Evolutionary conservation across 1,284 basidiomycete genomes (phyloP).

Genomic region (Rhodotorula sp.): DNA sequence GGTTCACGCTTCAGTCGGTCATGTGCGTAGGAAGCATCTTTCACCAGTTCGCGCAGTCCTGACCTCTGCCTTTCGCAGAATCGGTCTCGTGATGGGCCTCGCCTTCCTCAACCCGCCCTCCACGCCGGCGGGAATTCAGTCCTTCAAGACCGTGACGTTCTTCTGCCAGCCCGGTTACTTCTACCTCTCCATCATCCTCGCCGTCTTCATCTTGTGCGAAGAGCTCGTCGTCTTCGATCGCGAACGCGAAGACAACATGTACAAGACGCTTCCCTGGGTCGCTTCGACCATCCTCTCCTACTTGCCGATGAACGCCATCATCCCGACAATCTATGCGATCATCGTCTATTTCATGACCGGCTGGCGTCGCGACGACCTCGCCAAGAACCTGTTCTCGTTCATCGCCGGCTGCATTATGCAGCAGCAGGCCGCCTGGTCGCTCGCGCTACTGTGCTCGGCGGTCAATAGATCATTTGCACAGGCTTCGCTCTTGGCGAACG

Average conservation of each 20-base stretch:
- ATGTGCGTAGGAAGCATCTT: slow-evolving; percentile 36
- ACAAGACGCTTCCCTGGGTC: slow-evolving; percentile 49
- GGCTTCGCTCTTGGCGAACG: slow-evolving; percentile 51
- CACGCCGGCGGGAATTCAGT: slow-evolving; percentile 53
- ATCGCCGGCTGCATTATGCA: slow-evolving; percentile 47
- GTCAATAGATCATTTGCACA: slow-evolving; percentile 50
- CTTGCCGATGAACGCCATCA: slow-evolving; percentile 40
- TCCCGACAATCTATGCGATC: slow-evolving; percentile 48
- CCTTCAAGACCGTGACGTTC: slow-evolving; percentile 48
- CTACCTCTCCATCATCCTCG: slow-evolving; percentile 38
- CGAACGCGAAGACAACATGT: slow-evolving; percentile 54
- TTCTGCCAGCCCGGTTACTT: slow-evolving; percentile 23
- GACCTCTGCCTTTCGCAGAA: not conserved
- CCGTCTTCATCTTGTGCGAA: slow-evolving; percentile 51
- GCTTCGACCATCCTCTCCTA: slow-evolving; percentile 24
- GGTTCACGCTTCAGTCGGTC: slow-evolving; percentile 49
- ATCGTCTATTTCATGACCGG: slow-evolving; percentile 50
- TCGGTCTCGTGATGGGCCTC: slow-evolving; percentile 42
- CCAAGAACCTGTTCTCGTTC: slow-evolving; percentile 51
- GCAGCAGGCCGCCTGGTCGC: slow-evolving; percentile 52
- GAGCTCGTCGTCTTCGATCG: slow-evolving; percentile 56
- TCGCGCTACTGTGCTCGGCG: slow-evolving; percentile 51
- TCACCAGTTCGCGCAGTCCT: slow-evolving; percentile 42
- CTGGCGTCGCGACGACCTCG: slow-evolving; percentile 50
- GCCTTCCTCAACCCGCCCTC: slow-evolving; percentile 44